phyloP scores from a whole-genome alignment of 2,329 filamentous ascomycete genomes.

The Calycina marina region DNA sequence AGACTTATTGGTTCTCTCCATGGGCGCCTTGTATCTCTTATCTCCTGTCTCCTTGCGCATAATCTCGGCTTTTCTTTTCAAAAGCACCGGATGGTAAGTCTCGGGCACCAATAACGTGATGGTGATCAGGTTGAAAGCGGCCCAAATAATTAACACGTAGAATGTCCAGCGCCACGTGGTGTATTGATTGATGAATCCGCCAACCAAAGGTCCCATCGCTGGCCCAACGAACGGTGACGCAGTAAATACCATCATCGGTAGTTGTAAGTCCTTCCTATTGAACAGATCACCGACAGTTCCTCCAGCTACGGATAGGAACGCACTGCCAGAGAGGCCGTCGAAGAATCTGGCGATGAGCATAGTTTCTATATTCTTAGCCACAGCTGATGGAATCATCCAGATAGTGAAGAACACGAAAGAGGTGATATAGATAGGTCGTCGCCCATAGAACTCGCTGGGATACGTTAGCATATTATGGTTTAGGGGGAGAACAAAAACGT shows the following conservation, averaged over 20 bases:
- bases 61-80: conserved; percentile 55
- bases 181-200: conserved; percentile 72
- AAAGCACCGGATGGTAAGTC: conserved; percentile 67
- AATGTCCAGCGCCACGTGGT: conserved; percentile 70
- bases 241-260: conserved; percentile 71
- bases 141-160: conserved; percentile 75
- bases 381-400: conserved; percentile 69
- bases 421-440: conserved; percentile 64
- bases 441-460: conserved; percentile 58
- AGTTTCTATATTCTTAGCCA: conserved; percentile 68
- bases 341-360: conserved; percentile 69
- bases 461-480: conserved; percentile 1
- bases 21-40: conserved; percentile 58
- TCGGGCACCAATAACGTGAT: conserved; percentile 69
- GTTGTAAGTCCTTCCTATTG: conserved; percentile 48
- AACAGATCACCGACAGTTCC: conserved; percentile 79
- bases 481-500: conserved; percentile 20
- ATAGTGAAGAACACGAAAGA: conserved; percentile 64
- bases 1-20: conserved; percentile 58
- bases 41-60: conserved; percentile 67
- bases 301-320: conserved; percentile 61
- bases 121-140: conserved; percentile 43
- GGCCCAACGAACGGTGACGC: conserved; percentile 50
- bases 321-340: conserved; percentile 54
- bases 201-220: conserved; percentile 43